Percentiles rank a stretch among this genome's conserved stretches.
phyloP scores from a whole-genome alignment of 225 moss, liverwort and hornwort species.

The Antitrichia curtipendula region DNA sequence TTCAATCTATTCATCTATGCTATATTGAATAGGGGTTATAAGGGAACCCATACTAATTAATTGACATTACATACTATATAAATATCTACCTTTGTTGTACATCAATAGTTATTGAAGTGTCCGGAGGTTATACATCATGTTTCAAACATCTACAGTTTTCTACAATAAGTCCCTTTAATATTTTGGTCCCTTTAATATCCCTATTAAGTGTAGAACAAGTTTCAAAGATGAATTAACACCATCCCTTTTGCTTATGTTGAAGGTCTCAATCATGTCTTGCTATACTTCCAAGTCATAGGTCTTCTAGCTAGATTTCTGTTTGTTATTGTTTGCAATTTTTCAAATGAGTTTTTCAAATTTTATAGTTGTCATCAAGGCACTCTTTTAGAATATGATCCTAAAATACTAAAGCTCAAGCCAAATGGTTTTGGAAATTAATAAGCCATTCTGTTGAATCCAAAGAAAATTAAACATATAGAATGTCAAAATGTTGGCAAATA shows the following conservation, averaged over 20 bases:
- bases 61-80: too few species aligned
- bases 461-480: not conserved
- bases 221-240: not conserved
- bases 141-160: too few species aligned
- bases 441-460: fast-evolving
- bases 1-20: not conserved
- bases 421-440: not conserved
- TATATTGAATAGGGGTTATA: too few species aligned
- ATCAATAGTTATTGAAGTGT: too few species aligned
- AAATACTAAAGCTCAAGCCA: not conserved
- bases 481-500: not conserved
- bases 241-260: not conserved
- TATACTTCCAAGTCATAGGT: not conserved
- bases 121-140: too few species aligned
- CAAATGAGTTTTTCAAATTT: not conserved
- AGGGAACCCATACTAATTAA: too few species aligned
- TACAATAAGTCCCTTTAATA: too few species aligned
- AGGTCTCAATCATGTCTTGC: not conserved
- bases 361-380: not conserved
- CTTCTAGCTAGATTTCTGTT: not conserved
- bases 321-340: not conserved
- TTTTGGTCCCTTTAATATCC: too few species aligned
- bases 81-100: too few species aligned
- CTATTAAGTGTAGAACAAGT: too few species aligned
- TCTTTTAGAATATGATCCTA: not conserved